Percentiles rank a stretch among this genome's conserved stretches.
phyloP scores from a whole-genome alignment of 108 stramenopile species.

The Skeletonema menzelii region DNA sequence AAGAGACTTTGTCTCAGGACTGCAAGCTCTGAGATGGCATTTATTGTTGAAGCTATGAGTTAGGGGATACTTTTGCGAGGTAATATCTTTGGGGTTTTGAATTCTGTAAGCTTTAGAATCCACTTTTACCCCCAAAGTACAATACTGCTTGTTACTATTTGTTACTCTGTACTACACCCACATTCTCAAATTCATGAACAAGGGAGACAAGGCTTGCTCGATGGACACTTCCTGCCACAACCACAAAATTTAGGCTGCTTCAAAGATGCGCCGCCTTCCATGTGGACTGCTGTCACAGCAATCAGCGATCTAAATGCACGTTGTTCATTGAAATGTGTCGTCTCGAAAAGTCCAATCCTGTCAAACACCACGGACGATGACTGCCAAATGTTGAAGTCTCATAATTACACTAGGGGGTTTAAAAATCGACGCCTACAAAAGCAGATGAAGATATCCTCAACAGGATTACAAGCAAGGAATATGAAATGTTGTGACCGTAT shows the following conservation, averaged over 20 bases:
- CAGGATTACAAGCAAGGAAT: background rate
- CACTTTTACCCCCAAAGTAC: no score
- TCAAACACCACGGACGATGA: background rate
- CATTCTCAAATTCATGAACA: background rate
- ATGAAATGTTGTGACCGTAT: background rate
- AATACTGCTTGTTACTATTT: no score
- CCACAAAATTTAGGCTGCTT: background rate
- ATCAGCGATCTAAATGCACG: background rate
- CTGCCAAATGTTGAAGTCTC: background rate
- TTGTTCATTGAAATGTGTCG: background rate
- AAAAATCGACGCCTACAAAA: background rate
- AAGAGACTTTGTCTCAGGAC: no score
- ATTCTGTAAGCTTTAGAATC: no score
- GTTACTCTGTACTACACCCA: no score
- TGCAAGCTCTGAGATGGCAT: no score
- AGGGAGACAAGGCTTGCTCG: background rate
- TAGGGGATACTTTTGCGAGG: no score
- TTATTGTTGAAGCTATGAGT: no score
- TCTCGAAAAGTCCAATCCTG: background rate
- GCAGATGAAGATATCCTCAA: background rate
- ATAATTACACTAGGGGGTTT: background rate
- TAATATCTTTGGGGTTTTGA: no score
- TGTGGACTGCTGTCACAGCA: background rate
- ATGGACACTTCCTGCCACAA: background rate
- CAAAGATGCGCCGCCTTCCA: background rate